A percentile compares a stretch with the other conserved stretches of the same genome.
These are phyloP conservation scores for Astragalus membranaceus DNA, from an alignment of 306 rosid species.

Conservation along the genomic window DNA sequence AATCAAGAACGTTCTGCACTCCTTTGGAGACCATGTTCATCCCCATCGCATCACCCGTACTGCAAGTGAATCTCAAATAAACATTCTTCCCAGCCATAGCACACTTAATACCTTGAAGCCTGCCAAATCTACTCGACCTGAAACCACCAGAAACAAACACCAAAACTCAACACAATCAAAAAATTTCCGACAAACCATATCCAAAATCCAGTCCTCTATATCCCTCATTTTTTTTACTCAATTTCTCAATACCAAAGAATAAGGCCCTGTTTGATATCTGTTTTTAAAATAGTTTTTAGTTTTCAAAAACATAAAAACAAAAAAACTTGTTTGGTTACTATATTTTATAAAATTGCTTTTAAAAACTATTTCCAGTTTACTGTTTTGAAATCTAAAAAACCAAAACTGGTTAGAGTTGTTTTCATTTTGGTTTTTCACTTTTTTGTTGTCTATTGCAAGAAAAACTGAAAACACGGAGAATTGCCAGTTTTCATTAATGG, in stretches of 20 bases:
- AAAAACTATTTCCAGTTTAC: too few relatives aligned
- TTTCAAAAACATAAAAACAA: too few relatives aligned
- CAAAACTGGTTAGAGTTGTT: too few relatives aligned
- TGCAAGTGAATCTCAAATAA: constrained; percentile 56
- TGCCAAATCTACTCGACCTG: constrained; percentile 72
- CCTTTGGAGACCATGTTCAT: constrained; percentile 91
- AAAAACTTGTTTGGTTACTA: too few relatives aligned
- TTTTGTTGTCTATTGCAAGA: too few relatives aligned
- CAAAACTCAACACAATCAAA: not conserved
- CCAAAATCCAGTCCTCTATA: not conserved
- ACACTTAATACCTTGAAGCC: constrained; percentile 55
- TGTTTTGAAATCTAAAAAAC: too few relatives aligned
- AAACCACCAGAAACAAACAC: not conserved
- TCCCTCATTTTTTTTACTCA: not conserved
- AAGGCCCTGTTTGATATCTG: not conserved
- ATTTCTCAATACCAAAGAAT: not conserved
- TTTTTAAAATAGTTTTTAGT: too few relatives aligned
- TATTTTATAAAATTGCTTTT: too few relatives aligned
- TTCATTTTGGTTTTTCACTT: too few relatives aligned
- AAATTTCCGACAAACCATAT: not conserved
- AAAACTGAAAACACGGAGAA: too few relatives aligned
- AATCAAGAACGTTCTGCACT: constrained; percentile 71
- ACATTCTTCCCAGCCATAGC: constrained; percentile 59
- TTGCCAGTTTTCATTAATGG: too few relatives aligned
- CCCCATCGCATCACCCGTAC: constrained; percentile 91